Conservation (phyloP, 148 eudicot species). For the Rhododendron williamsianum region DNA sequence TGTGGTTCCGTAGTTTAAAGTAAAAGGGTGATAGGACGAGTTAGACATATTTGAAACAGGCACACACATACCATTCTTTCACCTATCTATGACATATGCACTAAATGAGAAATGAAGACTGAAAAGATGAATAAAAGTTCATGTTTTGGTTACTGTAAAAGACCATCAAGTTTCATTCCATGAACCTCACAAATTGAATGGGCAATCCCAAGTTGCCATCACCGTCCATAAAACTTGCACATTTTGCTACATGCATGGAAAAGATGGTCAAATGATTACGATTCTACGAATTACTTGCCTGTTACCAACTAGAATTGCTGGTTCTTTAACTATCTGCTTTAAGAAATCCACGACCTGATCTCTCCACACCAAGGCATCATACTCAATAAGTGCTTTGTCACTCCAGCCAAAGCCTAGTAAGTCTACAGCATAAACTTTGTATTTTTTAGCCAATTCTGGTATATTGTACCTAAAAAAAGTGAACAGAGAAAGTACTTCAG, state of each 20-base stretch:
- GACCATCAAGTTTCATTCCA: background rate
- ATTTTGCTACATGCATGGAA: background rate
- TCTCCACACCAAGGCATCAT: slow-evolving; percentile 88
- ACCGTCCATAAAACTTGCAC: background rate
- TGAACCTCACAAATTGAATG: background rate
- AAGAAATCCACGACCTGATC: slow-evolving; percentile 90
- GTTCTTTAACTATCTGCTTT: slow-evolving; percentile 81
- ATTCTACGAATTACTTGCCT: slow-evolving; percentile 33
- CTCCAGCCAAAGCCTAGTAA: slow-evolving; percentile 99
- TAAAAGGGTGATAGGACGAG: background rate
- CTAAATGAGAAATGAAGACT: background rate
- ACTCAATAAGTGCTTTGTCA: slow-evolving; percentile 91
- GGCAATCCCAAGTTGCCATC: background rate
- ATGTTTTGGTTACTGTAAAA: background rate
- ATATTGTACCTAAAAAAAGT: slow-evolving; percentile 67
- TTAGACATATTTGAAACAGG: background rate
- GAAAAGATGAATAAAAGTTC: background rate
- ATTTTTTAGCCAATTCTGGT: slow-evolving; percentile 90
- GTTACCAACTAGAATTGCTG: slow-evolving; percentile 85
- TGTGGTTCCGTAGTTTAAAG: background rate
- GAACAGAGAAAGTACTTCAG: slow-evolving; percentile 10
- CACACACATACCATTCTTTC: background rate
- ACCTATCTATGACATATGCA: background rate
- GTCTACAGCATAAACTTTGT: slow-evolving; percentile 92
- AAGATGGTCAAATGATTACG: background rate